Percentiles rank a stretch among this genome's conserved stretches.
Evolutionary conservation across 2,329 filamentous ascomycete species (phyloP).

Genomic region (Cercospora citrullina): DNA sequence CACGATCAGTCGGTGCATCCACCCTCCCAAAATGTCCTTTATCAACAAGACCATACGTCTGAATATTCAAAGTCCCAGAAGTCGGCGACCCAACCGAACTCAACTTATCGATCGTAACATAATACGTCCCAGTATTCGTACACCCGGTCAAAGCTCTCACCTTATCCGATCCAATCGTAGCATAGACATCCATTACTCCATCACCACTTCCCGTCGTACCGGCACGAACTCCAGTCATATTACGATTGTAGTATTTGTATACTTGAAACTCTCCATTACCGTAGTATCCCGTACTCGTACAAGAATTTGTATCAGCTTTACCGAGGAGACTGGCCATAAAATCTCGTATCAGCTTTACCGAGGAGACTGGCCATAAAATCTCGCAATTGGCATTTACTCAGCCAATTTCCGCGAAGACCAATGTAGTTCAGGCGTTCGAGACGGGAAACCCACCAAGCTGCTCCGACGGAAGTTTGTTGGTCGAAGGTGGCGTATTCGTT

Average conservation of each 20-base stretch:
- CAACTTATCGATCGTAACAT: constrained; percentile 40
- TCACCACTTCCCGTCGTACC: constrained; percentile 42
- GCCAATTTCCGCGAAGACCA: constrained; percentile 52
- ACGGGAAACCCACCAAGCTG: constrained; percentile 51
- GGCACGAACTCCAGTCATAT: constrained; percentile 48
- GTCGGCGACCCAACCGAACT: constrained; percentile 39
- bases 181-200: constrained; percentile 43
- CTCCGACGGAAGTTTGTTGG: constrained; percentile 46
- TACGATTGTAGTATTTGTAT: constrained; percentile 50
- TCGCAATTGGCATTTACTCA: constrained; percentile 43
- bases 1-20: constrained; percentile 38
- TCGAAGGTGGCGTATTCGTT: constrained; percentile 50
- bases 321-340: constrained; percentile 46
- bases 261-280: constrained; percentile 48
- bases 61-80: constrained; percentile 38
- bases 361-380: constrained; percentile 49
- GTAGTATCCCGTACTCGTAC: constrained; percentile 38
- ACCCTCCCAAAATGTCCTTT: constrained; percentile 35
- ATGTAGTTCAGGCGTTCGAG: constrained; percentile 48
- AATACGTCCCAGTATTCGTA: constrained; percentile 38
- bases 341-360: constrained; percentile 41
- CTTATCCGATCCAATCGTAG: constrained; percentile 36
- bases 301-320: constrained; percentile 35
- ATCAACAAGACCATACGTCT: constrained; percentile 33
- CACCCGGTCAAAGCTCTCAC: constrained; percentile 43